Evolutionary conservation across 768 basidiomycete species (phyloP).

Genomic region (Cyclocybe cylindracea): DNA sequence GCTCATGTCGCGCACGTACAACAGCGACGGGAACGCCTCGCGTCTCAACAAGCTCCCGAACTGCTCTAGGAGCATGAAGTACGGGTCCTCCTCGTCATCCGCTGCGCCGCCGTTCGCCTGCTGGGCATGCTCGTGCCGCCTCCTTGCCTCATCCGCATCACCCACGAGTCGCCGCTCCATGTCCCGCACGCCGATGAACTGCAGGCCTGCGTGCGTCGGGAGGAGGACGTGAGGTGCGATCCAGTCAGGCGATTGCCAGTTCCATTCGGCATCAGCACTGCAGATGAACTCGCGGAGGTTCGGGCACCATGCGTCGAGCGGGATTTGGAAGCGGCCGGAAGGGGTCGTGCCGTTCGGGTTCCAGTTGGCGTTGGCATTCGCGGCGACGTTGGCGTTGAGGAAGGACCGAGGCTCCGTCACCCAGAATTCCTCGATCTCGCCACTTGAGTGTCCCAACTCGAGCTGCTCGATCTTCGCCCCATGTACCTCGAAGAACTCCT

Average conservation of each 20-base stretch:
- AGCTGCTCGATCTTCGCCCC: slow-evolving; percentile 62
- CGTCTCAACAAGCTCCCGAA: slow-evolving; percentile 56
- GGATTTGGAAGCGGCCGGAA: slow-evolving; percentile 25
- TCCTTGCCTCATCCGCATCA: slow-evolving; percentile 26
- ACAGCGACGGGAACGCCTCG: slow-evolving; percentile 63
- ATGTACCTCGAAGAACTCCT: slow-evolving; percentile 65
- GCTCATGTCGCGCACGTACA: slow-evolving; percentile 67
- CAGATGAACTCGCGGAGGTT: slow-evolving; percentile 71
- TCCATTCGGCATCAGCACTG: slow-evolving; percentile 79
- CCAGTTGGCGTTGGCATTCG: neutral
- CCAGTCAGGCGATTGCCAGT: slow-evolving; percentile 80
- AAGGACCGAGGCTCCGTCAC: slow-evolving; percentile 47
- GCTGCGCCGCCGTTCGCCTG: too few relatives aligned
- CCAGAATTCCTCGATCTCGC: slow-evolving; percentile 68
- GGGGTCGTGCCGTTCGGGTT: neutral
- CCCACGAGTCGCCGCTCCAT: too few relatives aligned
- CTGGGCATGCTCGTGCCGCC: slow-evolving; percentile 9
- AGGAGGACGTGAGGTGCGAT: slow-evolving; percentile 76
- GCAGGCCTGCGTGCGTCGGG: slow-evolving; percentile 58
- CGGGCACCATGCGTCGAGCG: slow-evolving; percentile 70
- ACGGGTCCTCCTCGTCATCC: slow-evolving; percentile 48
- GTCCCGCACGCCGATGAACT: slow-evolving; percentile 73
- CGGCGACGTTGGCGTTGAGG: too few relatives aligned
- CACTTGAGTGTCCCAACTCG: slow-evolving; percentile 72
- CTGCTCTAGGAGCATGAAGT: slow-evolving; percentile 68